Base-by-base conservation (phyloP, 495 filamentous ascomycete species). In the Amniculicola lignicola region DNA sequence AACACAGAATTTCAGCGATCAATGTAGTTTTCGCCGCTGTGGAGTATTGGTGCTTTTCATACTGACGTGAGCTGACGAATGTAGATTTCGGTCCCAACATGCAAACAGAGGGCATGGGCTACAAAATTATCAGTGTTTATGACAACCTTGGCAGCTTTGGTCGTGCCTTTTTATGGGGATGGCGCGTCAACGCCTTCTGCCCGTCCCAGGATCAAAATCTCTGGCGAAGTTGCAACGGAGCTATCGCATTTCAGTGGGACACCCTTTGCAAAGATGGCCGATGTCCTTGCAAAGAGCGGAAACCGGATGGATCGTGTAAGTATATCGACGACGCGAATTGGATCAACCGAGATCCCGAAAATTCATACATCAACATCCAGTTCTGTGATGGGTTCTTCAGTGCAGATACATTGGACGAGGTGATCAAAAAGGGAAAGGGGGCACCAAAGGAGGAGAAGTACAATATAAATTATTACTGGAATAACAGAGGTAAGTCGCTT, bases 161-260 rank as follows among this genome's bases (percentile, higher is more conserved):
- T 19, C 38, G 38, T 18, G 18, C 7, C 38, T 41, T 12, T 7
- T 41, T 41, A 7, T 41, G 38, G 38, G 38, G 38, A 41, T 41
- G 38, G 38, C 38, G 38, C 18, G 38, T 41, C 9, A 41, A 41
- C 38, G 38, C 38, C 38, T 41, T 41, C 38, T 41, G 38, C 38
- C 38, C 38, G 7, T 41, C 38, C 18, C 9, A 41, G 16, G 38
- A 41, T 41, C 9, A 7, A 9, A 41, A 12, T 16, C 38, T 12
- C 38, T 41, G 38, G 11, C 9, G 18, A 41, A 7, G 6, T 6
- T 41, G 18, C 18, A 7, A 12, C 18, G 38, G 38, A 18, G 7
- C 6, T 12, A 16, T 41, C 10, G 38, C 38, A 6, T 41, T 41
- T 18, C 10, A 12, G 16, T 41, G 38, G 38, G 18, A 41, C 18